Percentiles rank a stretch among this genome's conserved stretches.
Evolutionary conservation across 1,284 basidiomycete species (phyloP).

Genomic region (Ustilago crameri): DNA sequence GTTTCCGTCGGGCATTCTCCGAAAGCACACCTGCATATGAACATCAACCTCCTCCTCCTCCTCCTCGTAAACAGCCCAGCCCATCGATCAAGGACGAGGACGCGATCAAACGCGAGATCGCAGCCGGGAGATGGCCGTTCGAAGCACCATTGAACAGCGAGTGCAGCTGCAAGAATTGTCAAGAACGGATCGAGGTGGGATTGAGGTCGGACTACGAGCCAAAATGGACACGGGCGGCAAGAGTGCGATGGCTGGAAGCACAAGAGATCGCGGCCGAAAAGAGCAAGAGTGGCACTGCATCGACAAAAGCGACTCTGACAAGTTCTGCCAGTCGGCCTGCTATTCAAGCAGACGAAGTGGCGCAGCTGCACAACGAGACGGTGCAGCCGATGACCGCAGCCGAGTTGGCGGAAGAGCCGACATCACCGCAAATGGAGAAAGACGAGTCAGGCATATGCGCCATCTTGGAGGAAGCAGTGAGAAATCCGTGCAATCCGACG

Average conservation of each 20-base stretch:
- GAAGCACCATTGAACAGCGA: constrained; percentile 39
- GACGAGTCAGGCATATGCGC: background rate
- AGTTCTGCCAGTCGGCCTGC: constrained; percentile 25
- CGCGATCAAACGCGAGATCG: constrained; percentile 17
- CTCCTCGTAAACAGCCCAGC: constrained; percentile 6
- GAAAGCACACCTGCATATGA: constrained; percentile 14
- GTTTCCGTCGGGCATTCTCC: constrained; percentile 27
- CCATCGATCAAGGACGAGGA: constrained; percentile 20
- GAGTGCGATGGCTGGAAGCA: constrained; percentile 37
- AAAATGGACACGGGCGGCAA: constrained; percentile 34
- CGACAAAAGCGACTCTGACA: background rate
- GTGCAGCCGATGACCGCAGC: constrained; percentile 29
- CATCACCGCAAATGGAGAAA: constrained; percentile 15
- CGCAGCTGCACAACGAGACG: constrained; percentile 34
- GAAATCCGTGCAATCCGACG: constrained; percentile 15
- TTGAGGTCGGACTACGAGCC: constrained; percentile 32
- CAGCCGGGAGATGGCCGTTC: constrained; percentile 43
- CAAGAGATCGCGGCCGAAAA: constrained; percentile 17
- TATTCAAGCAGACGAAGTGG: constrained; percentile 46
- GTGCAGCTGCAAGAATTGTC: constrained; percentile 48
- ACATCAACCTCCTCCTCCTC: background rate
- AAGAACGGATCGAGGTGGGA: constrained; percentile 37
- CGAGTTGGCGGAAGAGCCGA: constrained; percentile 32
- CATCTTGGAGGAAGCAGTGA: background rate
- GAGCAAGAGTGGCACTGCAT: background rate